Percentiles rank a stretch among this genome's conserved stretches.
Conservation (phyloP, 2,329 filamentous ascomycete species). For the Fusarium pseudograminearum region DNA sequence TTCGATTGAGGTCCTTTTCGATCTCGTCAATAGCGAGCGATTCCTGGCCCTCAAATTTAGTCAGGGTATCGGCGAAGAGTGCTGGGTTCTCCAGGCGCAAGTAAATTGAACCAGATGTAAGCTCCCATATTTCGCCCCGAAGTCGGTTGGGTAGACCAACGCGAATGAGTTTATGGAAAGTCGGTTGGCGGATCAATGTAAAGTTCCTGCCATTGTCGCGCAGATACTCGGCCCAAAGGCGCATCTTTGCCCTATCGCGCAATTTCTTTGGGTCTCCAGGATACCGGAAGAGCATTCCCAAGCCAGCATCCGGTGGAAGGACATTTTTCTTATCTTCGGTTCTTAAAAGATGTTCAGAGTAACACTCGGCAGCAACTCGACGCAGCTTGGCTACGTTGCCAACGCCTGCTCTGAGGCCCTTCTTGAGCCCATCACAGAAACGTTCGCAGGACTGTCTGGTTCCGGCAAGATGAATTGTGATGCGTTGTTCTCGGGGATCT, state of each 20-base stretch:
- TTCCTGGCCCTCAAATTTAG: constrained; percentile 84
- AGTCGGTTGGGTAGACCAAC: constrained; percentile 94
- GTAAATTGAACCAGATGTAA: constrained; percentile 91
- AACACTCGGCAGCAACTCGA: constrained; percentile 83
- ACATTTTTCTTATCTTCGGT: constrained; percentile 71
- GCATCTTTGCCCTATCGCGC: constrained; percentile 95
- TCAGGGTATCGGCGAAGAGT: constrained; percentile 84
- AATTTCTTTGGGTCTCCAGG: constrained; percentile 95
- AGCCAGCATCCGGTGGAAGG: constrained; percentile 82
- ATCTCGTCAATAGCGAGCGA: constrained; percentile 99
- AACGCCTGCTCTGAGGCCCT: constrained; percentile 85
- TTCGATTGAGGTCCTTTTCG: constrained; percentile 96
- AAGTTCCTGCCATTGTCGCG: constrained; percentile 94
- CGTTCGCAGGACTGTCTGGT: constrained; percentile 90
- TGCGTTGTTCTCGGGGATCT: constrained; percentile 76
- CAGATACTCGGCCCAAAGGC: constrained; percentile 96
- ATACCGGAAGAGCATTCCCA: constrained; percentile 93
- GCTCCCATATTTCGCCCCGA: constrained; percentile 94
- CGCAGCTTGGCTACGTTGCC: constrained; percentile 89
- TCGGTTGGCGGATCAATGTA: constrained; percentile 92
- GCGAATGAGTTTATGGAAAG: constrained; percentile 96
- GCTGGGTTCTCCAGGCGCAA: constrained; percentile 87
- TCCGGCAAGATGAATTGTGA: constrained; percentile 91
- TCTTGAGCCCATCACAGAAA: constrained; percentile 96
- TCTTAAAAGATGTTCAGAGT: constrained; percentile 85